Conservation (phyloP, 345 rosid genomes). For the thale cress (Arabidopsis thaliana) region DNA sequence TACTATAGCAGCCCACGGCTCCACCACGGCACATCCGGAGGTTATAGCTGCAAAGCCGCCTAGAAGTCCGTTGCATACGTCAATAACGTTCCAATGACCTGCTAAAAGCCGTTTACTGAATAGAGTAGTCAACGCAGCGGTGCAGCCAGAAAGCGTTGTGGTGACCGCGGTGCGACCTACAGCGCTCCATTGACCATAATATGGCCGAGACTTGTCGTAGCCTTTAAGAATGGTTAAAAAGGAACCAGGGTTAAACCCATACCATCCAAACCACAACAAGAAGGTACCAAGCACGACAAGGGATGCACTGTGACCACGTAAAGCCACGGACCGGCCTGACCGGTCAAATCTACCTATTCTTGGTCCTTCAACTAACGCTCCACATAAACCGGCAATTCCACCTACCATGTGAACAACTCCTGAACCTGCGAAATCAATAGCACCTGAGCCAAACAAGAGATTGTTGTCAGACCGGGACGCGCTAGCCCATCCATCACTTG, state of each 20-base stretch:
- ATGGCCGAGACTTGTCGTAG: slow-evolving; percentile 39
- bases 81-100: slow-evolving; percentile 32
- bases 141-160: slow-evolving; percentile 35
- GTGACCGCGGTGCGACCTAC: slow-evolving; percentile 31
- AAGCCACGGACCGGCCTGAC: slow-evolving; percentile 50
- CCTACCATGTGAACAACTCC: slow-evolving; percentile 90
- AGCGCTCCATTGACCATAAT: slow-evolving; percentile 42
- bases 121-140: slow-evolving; percentile 35
- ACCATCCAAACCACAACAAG: slow-evolving; percentile 75
- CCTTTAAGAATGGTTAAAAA: slow-evolving; percentile 53
- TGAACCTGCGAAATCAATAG: slow-evolving; percentile 82
- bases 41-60: slow-evolving; percentile 34
- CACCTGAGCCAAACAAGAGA: slow-evolving; percentile 59
- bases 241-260: slow-evolving; percentile 55
- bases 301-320: slow-evolving; percentile 76
- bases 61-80: slow-evolving; percentile 30
- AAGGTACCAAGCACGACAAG: slow-evolving; percentile 79
- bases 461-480: slow-evolving; percentile 41
- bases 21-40: slow-evolving; percentile 35
- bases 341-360: slow-evolving; percentile 68
- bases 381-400: slow-evolving; percentile 82
- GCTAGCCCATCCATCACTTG: slow-evolving; percentile 74
- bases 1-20: slow-evolving; percentile 36
- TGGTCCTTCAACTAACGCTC: slow-evolving; percentile 74
- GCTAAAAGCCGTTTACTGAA: slow-evolving; percentile 31